These are phyloP conservation scores for Monilinia laxa DNA, from an alignment of 2,329 filamentous ascomycete species.

Conservation along the genomic window DNA sequence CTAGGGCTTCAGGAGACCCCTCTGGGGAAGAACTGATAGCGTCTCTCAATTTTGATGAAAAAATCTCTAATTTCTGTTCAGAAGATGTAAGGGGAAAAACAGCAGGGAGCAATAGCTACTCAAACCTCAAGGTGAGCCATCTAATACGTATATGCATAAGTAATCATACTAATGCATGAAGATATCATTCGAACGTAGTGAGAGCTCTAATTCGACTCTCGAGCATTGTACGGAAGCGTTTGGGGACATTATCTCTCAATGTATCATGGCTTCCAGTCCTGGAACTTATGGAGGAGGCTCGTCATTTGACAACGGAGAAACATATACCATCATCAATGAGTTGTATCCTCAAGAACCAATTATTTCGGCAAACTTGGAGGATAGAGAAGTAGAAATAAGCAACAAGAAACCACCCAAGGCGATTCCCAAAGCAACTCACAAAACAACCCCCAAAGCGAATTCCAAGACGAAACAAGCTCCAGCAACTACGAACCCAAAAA, in stretches of 20 bases:
- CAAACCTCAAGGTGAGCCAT: background rate
- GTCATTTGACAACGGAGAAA: slow-evolving; percentile 7
- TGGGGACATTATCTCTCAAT: background rate
- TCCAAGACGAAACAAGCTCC: background rate
- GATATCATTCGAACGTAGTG: slow-evolving; percentile 6
- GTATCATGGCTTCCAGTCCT: background rate
- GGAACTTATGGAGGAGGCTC: slow-evolving; percentile 3
- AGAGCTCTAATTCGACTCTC: background rate
- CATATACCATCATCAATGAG: background rate
- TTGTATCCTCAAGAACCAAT: background rate
- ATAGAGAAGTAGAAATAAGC: background rate
- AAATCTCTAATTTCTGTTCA: background rate
- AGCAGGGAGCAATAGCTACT: background rate
- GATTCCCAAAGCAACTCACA: background rate
- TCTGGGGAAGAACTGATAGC: background rate
- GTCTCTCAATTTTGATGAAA: background rate
- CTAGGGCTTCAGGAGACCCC: background rate
- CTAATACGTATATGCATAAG: background rate
- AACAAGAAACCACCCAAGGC: background rate
- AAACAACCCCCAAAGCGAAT: background rate
- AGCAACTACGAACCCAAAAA: background rate
- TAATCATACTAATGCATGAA: background rate
- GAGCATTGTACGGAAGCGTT: background rate
- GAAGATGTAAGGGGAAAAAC: background rate
- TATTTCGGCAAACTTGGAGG: background rate